phyloP scores from a whole-genome alignment of 805 yeast species.

The Alloascoidea hylecoeti region DNA sequence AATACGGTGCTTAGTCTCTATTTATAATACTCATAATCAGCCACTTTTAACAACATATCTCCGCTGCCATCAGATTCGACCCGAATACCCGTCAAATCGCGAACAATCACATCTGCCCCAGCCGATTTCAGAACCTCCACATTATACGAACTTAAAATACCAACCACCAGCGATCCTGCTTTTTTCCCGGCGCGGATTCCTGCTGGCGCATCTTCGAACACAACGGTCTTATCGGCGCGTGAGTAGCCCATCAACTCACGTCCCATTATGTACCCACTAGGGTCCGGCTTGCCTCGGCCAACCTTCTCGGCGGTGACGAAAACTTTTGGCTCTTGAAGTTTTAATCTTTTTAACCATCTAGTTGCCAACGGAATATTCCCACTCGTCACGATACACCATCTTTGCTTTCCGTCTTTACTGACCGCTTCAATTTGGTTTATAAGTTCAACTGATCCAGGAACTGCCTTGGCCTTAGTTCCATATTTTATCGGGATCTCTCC shows the following conservation, averaged over 20 bases:
- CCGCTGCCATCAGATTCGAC: too few species aligned
- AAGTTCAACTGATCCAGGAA: constrained; percentile 64
- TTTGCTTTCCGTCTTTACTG: too few species aligned
- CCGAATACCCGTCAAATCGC: constrained; percentile 50
- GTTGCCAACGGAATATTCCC: constrained; percentile 69
- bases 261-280: constrained; percentile 53
- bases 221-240: constrained; percentile 25
- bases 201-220: constrained; percentile 85
- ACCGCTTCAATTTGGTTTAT: too few species aligned
- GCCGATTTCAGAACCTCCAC: constrained; percentile 53
- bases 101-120: constrained; percentile 75
- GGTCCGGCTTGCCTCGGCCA: constrained; percentile 72
- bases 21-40: too few species aligned
- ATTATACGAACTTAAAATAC: constrained; percentile 70
- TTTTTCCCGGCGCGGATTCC: constrained; percentile 75
- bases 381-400: constrained; percentile 84
- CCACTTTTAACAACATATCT: too few species aligned
- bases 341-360: constrained; percentile 63
- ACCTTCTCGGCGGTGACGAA: constrained; percentile 79
- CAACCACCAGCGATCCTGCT: constrained; percentile 74
- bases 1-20: too few species aligned
- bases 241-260: constrained; percentile 20
- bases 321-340: constrained; percentile 47
- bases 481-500: constrained; percentile 56
- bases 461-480: constrained; percentile 60